Evolutionary conservation across 441 rosid genomes (phyloP), one percentile per base, ranked within the genome.

Genomic region (Syzygium syzygioides): DNA sequence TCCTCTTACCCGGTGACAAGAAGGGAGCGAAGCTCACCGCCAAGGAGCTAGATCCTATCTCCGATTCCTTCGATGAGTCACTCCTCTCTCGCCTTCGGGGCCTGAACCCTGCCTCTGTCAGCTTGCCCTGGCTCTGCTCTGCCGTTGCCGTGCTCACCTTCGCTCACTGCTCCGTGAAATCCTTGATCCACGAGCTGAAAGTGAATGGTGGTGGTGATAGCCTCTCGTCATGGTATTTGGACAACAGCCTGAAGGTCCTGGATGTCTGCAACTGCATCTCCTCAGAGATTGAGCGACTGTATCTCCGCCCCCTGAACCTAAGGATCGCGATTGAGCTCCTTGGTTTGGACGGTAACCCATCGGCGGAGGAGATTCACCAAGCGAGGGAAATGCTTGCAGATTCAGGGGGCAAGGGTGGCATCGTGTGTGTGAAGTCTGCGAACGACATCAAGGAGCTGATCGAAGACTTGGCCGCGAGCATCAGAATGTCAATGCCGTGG

Each of bases 61-160:
- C 88, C 1, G 20, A 30, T 23, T 86, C 86, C 56, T 90, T 90
- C 66, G 87, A 90, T 19, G 88, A 86, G 32, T 57, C 90, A 20
- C 86, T 90, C 59, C 68, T 62, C 88, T 79, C 55, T 19, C 87
- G 90, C 25, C 68, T 87, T 41, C 79, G 86, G 56, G 68, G 86
- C 4, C 84, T 88, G 60, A 54, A 14, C 30, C 87, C 84, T 66
- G 88, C 90, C 55, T 85, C 86, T 41, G 23, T 79, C 66, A 85
- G 85, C 88, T 55, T 90, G 71, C 50, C 85, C 59, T 88, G 91
- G 91, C 45, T 90, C 86, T 52, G 76, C 54, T 57, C 64, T 28
- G 89, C 85, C 11, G 79, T 88, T 4, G 68, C 55, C 34, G 80
- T 86, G 37, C 48, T 88, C 15, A 28, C 89, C 71, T 54, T 86